phyloP scores from a whole-genome alignment of 352 stramenopile species.

The Phytophthora palmivora region DNA sequence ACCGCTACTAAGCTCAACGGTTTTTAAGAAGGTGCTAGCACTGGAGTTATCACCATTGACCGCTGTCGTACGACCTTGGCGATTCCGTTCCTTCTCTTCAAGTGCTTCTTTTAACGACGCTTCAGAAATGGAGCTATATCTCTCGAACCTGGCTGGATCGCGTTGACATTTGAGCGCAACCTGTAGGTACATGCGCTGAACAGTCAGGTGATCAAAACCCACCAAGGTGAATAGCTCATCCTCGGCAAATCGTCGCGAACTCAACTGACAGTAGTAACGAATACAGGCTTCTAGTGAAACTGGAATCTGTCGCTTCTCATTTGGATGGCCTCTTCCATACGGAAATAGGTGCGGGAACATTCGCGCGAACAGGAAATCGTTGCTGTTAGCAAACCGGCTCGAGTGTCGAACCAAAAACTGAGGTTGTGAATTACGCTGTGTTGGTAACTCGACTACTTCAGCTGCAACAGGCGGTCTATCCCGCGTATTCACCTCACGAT shows the following conservation, averaged over 20 bases:
- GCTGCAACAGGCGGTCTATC: no score
- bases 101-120: no score
- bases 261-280: conserved; percentile 11
- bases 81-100: neutral
- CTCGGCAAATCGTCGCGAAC: conserved; percentile 6
- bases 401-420: no score
- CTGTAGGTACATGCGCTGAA: conserved; percentile 15
- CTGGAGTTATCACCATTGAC: neutral
- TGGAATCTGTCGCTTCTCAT: neutral
- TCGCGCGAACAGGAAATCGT: neutral
- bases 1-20: neutral
- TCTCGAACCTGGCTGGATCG: no score
- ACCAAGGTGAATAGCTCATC: conserved; percentile 18
- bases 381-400: no score
- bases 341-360: conserved; percentile 15
- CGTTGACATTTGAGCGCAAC: conserved; percentile 7
- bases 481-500: no score
- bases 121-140: no score
- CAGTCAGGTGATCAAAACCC: conserved; percentile 12
- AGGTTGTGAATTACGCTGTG: no score
- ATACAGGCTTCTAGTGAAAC: conserved; percentile 10
- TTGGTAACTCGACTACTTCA: no score
- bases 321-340: conserved; percentile 11
- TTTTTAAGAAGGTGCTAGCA: conserved; percentile 5
- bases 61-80: neutral